These are phyloP conservation scores for Cyclostephanos invisitatus DNA, from an alignment of 108 stramenopile genomes.

Conservation along the genomic window DNA sequence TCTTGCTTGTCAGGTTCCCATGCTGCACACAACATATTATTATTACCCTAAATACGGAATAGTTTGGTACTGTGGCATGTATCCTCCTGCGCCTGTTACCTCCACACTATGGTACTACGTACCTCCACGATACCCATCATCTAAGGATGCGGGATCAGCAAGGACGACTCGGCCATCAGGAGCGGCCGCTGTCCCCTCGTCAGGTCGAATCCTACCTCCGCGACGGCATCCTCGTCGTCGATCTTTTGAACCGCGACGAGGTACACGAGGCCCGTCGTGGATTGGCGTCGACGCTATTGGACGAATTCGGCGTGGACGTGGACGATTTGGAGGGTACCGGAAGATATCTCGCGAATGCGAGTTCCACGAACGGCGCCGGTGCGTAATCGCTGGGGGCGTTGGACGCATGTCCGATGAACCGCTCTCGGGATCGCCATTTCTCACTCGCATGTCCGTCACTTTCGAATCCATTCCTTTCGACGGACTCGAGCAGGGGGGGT, in stretches of 20 bases:
- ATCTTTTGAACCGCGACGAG: constrained; percentile 58
- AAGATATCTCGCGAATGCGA: constrained; percentile 44
- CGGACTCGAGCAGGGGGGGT: constrained; percentile 71
- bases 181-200: constrained; percentile 16
- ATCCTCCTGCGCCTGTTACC: too few species aligned
- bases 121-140: too few species aligned
- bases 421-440: too few species aligned
- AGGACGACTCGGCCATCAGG: too few species aligned
- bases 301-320: constrained; percentile 58
- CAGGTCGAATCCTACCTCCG: constrained; percentile 51
- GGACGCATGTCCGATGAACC: too few species aligned
- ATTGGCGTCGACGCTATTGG: constrained; percentile 48
- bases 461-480: not conserved
- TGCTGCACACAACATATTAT: too few species aligned
- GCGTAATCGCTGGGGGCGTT: not conserved
- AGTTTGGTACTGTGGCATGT: too few species aligned
- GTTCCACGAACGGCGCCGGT: constrained; percentile 80
- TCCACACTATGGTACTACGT: too few species aligned
- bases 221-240: constrained; percentile 73
- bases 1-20: too few species aligned
- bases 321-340: constrained; percentile 58
- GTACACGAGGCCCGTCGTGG: constrained; percentile 48
- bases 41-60: too few species aligned
- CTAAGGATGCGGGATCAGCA: too few species aligned
- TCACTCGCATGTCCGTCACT: too few species aligned